Evolutionary conservation across 148 eudicot genomes (phyloP).

Genomic region (Amaranthus hypochondriacus): DNA sequence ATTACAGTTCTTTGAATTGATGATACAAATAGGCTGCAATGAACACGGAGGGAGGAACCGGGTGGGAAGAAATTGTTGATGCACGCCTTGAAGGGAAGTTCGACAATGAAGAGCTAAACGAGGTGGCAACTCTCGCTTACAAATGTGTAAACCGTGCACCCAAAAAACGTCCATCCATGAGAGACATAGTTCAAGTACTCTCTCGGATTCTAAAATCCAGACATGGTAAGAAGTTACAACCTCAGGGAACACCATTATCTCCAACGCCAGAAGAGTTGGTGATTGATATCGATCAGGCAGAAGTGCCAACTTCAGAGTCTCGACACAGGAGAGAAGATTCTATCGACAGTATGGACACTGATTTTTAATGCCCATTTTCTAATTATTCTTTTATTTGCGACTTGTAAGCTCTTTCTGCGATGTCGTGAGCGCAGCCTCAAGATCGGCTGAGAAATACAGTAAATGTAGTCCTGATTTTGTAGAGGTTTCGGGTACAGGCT

Average conservation of each 20-base stretch:
- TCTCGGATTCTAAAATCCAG: slow-evolving; percentile 53
- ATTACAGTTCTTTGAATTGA: neutral
- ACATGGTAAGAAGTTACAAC: slow-evolving; percentile 31
- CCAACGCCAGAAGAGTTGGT: slow-evolving; percentile 49
- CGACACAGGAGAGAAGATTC: slow-evolving; percentile 61
- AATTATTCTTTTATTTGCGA: slow-evolving; percentile 5
- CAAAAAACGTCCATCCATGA: slow-evolving; percentile 77
- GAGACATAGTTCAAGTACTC: slow-evolving; percentile 78
- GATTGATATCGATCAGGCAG: slow-evolving; percentile 36
- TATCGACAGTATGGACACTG: slow-evolving; percentile 53
- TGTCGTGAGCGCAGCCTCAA: slow-evolving; percentile 5
- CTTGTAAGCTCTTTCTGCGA: slow-evolving; percentile 4
- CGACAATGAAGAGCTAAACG: slow-evolving; percentile 63
- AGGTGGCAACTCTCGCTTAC: slow-evolving; percentile 78
- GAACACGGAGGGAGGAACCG: slow-evolving; percentile 72
- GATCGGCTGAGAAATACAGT: neutral
- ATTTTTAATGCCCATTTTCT: slow-evolving; percentile 12
- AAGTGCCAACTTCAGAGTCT: slow-evolving; percentile 27
- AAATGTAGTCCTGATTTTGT: neutral
- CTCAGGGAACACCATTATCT: slow-evolving; percentile 33
- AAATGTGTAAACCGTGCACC: slow-evolving; percentile 62
- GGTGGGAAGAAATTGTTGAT: slow-evolving; percentile 92
- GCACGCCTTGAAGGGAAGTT: slow-evolving; percentile 69
- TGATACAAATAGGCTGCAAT: slow-evolving; percentile 66
- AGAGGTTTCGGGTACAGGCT: slow-evolving; percentile 16